These are phyloP conservation scores for Coffea humblotiana DNA, from an alignment of 305 asterid genomes.

Conservation along the genomic window DNA sequence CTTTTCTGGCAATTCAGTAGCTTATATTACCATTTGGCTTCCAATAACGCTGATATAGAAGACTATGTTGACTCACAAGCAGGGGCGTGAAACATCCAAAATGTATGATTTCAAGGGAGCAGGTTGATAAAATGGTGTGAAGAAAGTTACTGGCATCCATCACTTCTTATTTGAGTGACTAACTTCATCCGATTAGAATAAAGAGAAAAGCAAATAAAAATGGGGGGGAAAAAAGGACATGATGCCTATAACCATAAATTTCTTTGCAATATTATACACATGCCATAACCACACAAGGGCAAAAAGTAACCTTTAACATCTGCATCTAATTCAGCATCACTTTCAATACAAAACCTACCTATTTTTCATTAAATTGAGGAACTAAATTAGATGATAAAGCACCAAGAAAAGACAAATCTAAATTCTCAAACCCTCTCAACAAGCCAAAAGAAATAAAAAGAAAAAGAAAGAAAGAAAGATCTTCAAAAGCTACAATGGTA, in stretches of 20 bases:
- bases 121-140: background rate
- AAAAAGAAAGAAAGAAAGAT: background rate
- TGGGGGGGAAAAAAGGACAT: background rate
- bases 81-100: background rate
- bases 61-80: background rate
- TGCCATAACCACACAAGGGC: background rate
- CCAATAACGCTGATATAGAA: background rate
- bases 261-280: constrained; percentile 10
- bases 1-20: background rate
- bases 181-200: background rate
- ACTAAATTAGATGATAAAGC: background rate
- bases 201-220: background rate
- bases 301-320: background rate
- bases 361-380: background rate
- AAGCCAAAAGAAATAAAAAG: background rate
- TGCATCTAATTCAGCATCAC: background rate
- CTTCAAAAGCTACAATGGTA: background rate
- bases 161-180: background rate
- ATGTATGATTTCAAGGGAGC: too few species aligned
- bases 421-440: too few species aligned
- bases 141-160: background rate
- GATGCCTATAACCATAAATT: background rate
- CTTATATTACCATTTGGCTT: background rate
- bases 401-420: background rate
- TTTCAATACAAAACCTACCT: background rate